Evolutionary conservation across 208 protist genomes (phyloP).

Genomic region (Spongospora subterranea): DNA sequence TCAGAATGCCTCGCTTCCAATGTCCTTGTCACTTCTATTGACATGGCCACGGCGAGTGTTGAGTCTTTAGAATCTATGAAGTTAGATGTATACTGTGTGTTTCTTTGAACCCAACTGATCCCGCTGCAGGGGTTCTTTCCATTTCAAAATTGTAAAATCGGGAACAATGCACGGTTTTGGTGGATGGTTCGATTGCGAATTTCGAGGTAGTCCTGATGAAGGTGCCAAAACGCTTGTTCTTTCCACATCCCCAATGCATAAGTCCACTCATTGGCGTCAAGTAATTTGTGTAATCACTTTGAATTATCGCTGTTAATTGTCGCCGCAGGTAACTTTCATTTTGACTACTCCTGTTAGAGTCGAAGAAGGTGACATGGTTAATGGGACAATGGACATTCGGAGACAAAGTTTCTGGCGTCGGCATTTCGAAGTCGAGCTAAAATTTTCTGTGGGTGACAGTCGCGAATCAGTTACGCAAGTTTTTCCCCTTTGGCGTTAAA

Average conservation of each 20-base stretch:
- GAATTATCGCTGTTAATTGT: no score
- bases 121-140: slow-evolving; percentile 38
- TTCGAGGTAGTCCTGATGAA: background rate
- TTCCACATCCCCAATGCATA: slow-evolving; percentile 74
- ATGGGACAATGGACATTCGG: background rate
- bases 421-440: slow-evolving; percentile 34
- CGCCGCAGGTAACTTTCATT: slow-evolving; percentile 25
- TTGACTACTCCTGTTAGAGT: background rate
- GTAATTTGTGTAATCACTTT: slow-evolving; percentile 93
- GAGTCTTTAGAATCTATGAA: slow-evolving; percentile 18
- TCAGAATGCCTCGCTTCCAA: slow-evolving; percentile 65
- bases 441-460: background rate
- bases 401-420: slow-evolving; percentile 45
- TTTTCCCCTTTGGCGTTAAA: slow-evolving; percentile 35
- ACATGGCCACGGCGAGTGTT: slow-evolving; percentile 27
- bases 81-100: background rate
- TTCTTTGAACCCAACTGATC: slow-evolving; percentile 25
- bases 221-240: slow-evolving; percentile 66
- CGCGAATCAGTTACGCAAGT: background rate
- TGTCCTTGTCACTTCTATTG: slow-evolving; percentile 78
- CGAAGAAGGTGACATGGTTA: background rate
- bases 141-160: slow-evolving; percentile 74
- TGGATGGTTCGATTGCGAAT: slow-evolving; percentile 77
- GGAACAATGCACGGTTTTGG: slow-evolving; percentile 80
- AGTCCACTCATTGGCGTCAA: slow-evolving; percentile 90